Base-by-base conservation (phyloP, 306 rosid species). In the Quercus cerris region DNA sequence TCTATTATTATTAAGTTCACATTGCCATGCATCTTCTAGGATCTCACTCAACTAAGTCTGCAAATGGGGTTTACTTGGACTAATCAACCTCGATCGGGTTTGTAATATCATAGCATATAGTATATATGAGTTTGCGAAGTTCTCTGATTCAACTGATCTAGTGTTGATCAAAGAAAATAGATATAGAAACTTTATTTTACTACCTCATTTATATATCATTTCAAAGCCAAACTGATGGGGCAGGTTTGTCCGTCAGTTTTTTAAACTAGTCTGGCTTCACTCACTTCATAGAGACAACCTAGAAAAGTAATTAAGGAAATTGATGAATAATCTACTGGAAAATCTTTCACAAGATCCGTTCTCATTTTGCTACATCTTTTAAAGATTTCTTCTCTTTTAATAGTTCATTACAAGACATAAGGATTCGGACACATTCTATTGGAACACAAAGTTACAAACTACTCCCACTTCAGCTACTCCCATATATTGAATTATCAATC, bases 381-480 rank as follows among this genome's bases (percentile, higher is more conserved):
- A 49, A 80, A 76, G 74, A 27, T 62, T 14, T 27, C 4, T 62
- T 62, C 12, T 62, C 10, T 62, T 18, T 62, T 2, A 14, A 62
- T 25, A 6, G 41, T 28, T 12, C 20, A 2, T 27, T 28, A 6
- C 7, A 22, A 20, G 4, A 5, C 5, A 4, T 9, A 61, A 61
- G 33, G 33, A 13, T 27, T 27, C 41, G 11, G 2, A 27, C 69
- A 27, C 10, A 18, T 27, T 62, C 33, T 25, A 1, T 5, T 28
- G n/a, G 69, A 62, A 62, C 14, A 4, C 68, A 77, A 78, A 78
- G 78, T 15, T 62, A 4, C 68, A 77, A 78, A 78, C 81, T 15
- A 51, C 80, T 68, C 79, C 82, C 77, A 80, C 81, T 58, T 57
- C 70, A 35, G 19, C 56, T 67, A 56, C 74, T 57, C 69, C 67